Evolutionary conservation across 202 grass and related monocot genomes (phyloP), one percentile per base, ranked within the genome.

Genomic region (Musa balbisiana): DNA sequence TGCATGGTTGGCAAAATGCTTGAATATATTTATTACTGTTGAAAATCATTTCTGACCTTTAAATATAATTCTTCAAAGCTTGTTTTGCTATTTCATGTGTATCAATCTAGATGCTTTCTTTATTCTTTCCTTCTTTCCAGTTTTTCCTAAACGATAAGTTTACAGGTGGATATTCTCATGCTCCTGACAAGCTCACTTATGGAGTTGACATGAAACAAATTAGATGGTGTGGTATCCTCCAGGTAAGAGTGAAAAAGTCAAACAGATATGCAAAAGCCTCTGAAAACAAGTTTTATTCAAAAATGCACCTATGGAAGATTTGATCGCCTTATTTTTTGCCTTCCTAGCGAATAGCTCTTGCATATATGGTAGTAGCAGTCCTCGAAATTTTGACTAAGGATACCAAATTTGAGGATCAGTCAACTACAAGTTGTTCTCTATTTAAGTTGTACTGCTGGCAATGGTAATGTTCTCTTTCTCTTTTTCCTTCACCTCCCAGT

Each of bases 201-300:
- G 90, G 93, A 52, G 87, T 92, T 71, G 90, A 93, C 74, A 91
- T 98, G 79, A 93, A 92, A 64, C 79, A 89, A 52, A 62, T 93
- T 66, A 86, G 94, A 83, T 93, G 87, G 94, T 89, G 85, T 54
- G 94, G 87, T n/a, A 98, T 98, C 69, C 84, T 98, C n/a, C 88
- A 96, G 83, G 85, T 92, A 83, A 13, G 15, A 19, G 11, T 43
- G 33, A 43, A 43, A 27, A 43, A 6, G 24, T 27, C 0, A 3
- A 56, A 2, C 6, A 23, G 25, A 22, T 52, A 62, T 56, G 26
- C 11, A 0, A 29, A 27, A 15, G 16, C 68, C 0, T 15, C 49
- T 55, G 23, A 62, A 62, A 29, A 75, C 3, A 64, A 21, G 14
- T 17, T 17, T 70, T 43, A 2, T 19, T n/a, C 20, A 21, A 51